Evolutionary conservation across 352 stramenopile species (phyloP).

Genomic region (Phytophthora tentaculata): DNA sequence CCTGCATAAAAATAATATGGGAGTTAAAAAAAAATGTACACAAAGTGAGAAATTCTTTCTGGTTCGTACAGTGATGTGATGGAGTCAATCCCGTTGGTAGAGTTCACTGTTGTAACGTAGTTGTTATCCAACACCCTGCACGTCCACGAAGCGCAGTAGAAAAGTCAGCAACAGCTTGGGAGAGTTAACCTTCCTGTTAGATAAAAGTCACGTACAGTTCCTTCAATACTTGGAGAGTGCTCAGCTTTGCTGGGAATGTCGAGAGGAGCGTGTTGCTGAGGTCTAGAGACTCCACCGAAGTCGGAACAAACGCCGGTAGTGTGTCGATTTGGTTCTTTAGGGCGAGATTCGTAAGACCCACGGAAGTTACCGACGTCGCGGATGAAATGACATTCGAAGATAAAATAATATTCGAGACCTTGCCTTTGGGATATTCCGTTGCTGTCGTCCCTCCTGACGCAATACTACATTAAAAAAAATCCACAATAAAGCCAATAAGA

Average conservation of each 20-base stretch:
- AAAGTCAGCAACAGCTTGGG: background rate
- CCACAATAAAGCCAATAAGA: slow-evolving; percentile 3
- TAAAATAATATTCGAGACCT: slow-evolving; percentile 38
- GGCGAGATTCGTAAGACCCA: slow-evolving; percentile 33
- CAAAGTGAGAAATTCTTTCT: background rate
- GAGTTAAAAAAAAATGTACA: background rate
- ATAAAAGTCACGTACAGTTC: slow-evolving; percentile 25
- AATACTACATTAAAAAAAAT: slow-evolving; percentile 18
- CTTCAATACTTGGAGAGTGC: slow-evolving; percentile 27
- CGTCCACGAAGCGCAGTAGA: background rate
- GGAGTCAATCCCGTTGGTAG: slow-evolving; percentile 23
- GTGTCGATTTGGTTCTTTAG: slow-evolving; percentile 27
- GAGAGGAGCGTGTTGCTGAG: slow-evolving; percentile 38
- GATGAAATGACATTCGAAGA: slow-evolving; percentile 22
- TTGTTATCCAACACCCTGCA: slow-evolving; percentile 40
- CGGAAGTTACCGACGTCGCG: slow-evolving; percentile 25
- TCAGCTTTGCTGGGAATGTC: slow-evolving; percentile 25
- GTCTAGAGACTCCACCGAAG: slow-evolving; percentile 26
- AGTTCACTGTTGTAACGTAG: slow-evolving; percentile 30
- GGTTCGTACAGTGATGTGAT: slow-evolving; percentile 26
- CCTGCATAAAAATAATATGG: background rate
- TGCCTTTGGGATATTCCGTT: slow-evolving; percentile 35
- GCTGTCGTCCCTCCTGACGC: slow-evolving; percentile 22
- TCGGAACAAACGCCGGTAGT: slow-evolving; percentile 28
- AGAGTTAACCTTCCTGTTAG: no score